Evolutionary conservation across 805 yeast species (phyloP).

Genomic region (Starmerella riodocensis): DNA sequence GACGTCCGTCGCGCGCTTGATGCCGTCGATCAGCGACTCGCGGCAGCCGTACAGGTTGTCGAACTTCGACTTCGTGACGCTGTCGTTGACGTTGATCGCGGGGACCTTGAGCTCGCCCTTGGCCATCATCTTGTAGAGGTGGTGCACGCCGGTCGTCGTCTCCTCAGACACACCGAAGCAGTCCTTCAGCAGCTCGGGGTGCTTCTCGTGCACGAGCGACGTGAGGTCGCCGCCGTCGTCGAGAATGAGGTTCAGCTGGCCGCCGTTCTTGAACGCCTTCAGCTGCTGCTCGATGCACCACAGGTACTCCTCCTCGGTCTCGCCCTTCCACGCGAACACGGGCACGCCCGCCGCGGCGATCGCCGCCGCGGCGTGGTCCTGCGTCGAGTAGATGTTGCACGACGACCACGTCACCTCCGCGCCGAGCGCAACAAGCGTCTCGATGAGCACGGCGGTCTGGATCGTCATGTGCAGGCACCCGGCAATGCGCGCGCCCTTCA

Average conservation of each 20-base stretch:
- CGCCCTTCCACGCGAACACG: conserved; percentile 99
- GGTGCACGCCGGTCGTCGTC: conserved; percentile 99
- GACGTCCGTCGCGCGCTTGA: conserved; percentile 98
- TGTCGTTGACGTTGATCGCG: conserved; percentile 97
- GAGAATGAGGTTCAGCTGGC: conserved; percentile 89
- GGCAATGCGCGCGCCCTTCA: conserved; percentile 96
- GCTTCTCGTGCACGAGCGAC: conserved; percentile 87
- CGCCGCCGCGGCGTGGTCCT: conserved; percentile 99
- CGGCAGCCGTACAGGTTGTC: conserved; percentile 99
- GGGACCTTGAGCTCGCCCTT: conserved; percentile 88
- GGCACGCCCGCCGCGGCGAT: conserved; percentile 99
- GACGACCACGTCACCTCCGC: conserved; percentile 99
- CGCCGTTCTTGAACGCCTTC: conserved; percentile 90
- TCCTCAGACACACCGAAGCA: conserved; percentile 97
- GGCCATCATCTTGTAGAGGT: conserved; percentile 88
- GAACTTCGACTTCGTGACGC: conserved; percentile 97
- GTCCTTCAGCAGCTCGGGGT: conserved; percentile 92
- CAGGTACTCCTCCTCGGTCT: conserved; percentile 97
- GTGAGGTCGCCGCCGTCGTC: conserved; percentile 99
- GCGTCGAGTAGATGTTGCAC: conserved; percentile 98
- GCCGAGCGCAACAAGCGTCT: conserved; percentile 92
- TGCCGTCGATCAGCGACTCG: conserved; percentile 96
- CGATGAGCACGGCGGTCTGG: conserved; percentile 97
- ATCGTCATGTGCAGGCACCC: conserved; percentile 99
- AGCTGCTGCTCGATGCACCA: conserved; percentile 99